Evolutionary conservation across 352 stramenopile genomes (phyloP), one percentile per base, ranked within the genome.

Genomic region (Phytophthora parvispora): DNA sequence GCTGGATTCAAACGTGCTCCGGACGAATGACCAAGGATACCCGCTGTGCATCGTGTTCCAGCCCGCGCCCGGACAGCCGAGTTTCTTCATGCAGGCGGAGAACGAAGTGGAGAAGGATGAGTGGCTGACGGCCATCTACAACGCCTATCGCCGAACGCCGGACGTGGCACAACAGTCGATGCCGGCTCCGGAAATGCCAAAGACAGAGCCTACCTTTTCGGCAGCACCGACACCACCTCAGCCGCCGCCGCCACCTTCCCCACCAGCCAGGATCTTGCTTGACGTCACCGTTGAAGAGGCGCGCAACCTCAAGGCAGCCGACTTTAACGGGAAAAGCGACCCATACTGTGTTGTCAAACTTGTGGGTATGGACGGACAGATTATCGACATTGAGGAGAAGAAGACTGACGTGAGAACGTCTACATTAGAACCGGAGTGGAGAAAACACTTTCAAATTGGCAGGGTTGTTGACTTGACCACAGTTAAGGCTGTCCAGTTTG

Each of bases 1-100:
- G 9, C 62, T 91, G 36, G 84, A 94, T 60, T 81, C 83, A 12
- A 69, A 63, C 15, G 86, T 94, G 29, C 77, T 72, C 18, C 58
- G 74, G 36, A 90, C 81, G 3, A 92, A 94, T 49, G 86, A 94
- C 60, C 82, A 91, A 52, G 86, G 84, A 7, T 91, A 87, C 56
- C 50, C 69, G 12, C 25, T 72, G 7, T 94, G 86, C 50, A 89
- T 94, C 50, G 67, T 81, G 25, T 59, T 92, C 25, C 84, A 91
- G 48, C 61, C 77, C 8, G 76, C 80, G n/a, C 63, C 84, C 16
- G 70, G 60, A 0, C 65, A 74, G 7, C 60, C 79, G 15, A 72
- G 64, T 15, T 86, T 92, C 31, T 94, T 87, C 48, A 64, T 94
- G 24, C 80, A 90, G 58, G 82, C 82, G 3, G 84, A 91, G 34